These are phyloP conservation scores for Aegilops speltoides DNA, from an alignment of 176 grass and related monocot genomes.

Conservation along the genomic window DNA sequence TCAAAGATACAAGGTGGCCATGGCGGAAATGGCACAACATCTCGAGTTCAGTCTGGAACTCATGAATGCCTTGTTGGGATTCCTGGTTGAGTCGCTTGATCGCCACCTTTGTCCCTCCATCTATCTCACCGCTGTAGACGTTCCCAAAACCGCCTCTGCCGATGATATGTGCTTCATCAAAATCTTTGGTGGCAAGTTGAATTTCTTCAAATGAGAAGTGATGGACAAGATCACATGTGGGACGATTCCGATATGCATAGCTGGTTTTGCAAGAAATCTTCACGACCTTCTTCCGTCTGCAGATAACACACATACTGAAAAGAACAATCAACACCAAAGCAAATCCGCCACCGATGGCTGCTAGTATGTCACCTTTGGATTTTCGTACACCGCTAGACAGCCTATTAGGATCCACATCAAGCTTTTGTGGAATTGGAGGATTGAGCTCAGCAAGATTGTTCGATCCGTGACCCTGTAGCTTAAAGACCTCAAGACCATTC, in stretches of 20 bases:
- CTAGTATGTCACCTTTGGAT: neutral
- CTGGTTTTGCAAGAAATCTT: neutral
- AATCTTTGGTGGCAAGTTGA: constrained; percentile 22
- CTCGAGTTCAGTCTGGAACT: neutral
- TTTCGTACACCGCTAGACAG: neutral
- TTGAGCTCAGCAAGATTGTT: constrained; percentile 27
- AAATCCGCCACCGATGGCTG: constrained; percentile 28
- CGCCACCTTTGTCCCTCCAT: neutral
- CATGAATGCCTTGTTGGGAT: neutral
- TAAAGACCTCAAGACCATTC: constrained; percentile 60
- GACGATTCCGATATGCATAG: constrained; percentile 18
- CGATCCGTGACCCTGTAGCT: constrained; percentile 1
- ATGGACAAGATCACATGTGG: constrained; percentile 31
- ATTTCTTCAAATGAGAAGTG: constrained; percentile 49
- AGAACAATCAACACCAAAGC: constrained; percentile 6
- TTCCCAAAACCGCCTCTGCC: constrained; percentile 17
- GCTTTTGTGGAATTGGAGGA: neutral
- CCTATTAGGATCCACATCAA: neutral
- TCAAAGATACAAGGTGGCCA: too few species aligned
- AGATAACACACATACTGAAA: constrained; percentile 18
- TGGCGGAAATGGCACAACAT: too few species aligned
- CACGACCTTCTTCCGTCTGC: constrained; percentile 30
- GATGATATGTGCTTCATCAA: neutral
- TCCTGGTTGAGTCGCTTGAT: neutral
- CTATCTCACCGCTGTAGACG: neutral